Base-by-base conservation (phyloP, 371 early-diverging fungal species). In the Actinomortierella wolfii region DNA sequence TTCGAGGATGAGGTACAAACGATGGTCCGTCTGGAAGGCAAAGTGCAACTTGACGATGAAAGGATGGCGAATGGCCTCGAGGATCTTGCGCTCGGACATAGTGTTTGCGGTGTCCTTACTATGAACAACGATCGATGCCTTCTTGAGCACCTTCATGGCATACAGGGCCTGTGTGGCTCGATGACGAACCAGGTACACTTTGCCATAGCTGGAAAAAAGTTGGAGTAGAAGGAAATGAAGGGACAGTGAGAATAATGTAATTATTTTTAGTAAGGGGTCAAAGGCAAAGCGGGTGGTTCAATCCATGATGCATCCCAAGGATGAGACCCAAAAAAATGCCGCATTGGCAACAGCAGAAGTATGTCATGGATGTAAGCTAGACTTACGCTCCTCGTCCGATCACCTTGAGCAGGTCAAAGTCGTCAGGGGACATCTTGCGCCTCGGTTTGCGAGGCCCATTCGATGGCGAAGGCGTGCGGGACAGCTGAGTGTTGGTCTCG, bases 41-140 rank as follows among this genome's bases (percentile, higher is more conserved):
- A 94, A 96, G 76, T 89, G 90, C 51, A 99, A 85, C 76, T 92
- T 92, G 49, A 98, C 99, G 66, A 99, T 94, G 68, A 98, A 99
- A 1, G 97, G 96, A 61, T 94, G 94, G 11, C 83, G 82, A 13
- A 92, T 88, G 23, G 86, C 89, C 61, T 89, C 90, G 29, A 94
- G 76, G 47, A 94, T 91, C 59, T 83, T 78, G 23, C 93, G 79
- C 55, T 94, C 94, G 46, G 91, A 87, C 59, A 83, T 83, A 29
- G 90, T 89, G 63, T 90, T 86, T 56, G 87, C 83, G 17, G 85
- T 85, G 43, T 86, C 84, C 78, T 87, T 88, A 41, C 83, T 82
- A 64, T 91, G 89, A 7, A 92, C 81, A 39, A 88, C 82, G 46
- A 94, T 74, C 15, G 87, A 83, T 0, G 96, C 95, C 78, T 97